Evolutionary conservation across 257 asterid species (phyloP), one percentile per base, ranked within the genome.

Genomic region (Plectranthus barbatus): DNA sequence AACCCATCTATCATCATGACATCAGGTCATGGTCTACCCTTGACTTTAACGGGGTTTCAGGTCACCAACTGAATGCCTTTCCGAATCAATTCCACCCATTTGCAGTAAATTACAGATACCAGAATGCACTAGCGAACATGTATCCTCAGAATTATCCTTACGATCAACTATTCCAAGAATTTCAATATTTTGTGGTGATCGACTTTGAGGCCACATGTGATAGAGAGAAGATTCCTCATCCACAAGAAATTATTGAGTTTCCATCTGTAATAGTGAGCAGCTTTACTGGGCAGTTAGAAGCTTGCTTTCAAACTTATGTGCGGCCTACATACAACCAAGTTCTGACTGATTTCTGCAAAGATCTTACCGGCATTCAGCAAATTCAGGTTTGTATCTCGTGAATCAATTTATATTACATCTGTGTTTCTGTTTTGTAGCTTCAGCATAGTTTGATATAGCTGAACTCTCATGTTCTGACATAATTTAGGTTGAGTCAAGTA

Each of bases 191-290:
- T 50, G 91, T 88, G 21, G 95, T 91, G 58, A 84, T 91, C 18
- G 96, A 91, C 75, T 88, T 91, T 60, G 96, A 91, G 86, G 96
- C 95, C 37, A 91, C 98, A 4, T 91, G 98, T 40, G 96, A 91
- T 72, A 88, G 73, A 76, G 94, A 72, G 55, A 86, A 74, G 52
- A 78, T 57, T 69, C 94, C 91, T 47, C 78, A 81, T 64, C 98
- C 98, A 1, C 98, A 91, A 75, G 98, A 91, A 85, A 91, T 91
- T 67, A 91, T 91, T 56, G 98, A 91, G 78, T 91, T 91, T 74
- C 96, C 98, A 56, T 81, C 98, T 53, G 98, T 91, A 9, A 79
- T 91, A 64, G 96, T 91, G 58, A 88, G 70, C 77, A 77, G 94
- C 74, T 24, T 61, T 53, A 85, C 91, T 36, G 96, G 98, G 47